Evolutionary conservation across 2,329 filamentous ascomycete genomes (phyloP).

Genomic region (Botrytis medusae): DNA sequence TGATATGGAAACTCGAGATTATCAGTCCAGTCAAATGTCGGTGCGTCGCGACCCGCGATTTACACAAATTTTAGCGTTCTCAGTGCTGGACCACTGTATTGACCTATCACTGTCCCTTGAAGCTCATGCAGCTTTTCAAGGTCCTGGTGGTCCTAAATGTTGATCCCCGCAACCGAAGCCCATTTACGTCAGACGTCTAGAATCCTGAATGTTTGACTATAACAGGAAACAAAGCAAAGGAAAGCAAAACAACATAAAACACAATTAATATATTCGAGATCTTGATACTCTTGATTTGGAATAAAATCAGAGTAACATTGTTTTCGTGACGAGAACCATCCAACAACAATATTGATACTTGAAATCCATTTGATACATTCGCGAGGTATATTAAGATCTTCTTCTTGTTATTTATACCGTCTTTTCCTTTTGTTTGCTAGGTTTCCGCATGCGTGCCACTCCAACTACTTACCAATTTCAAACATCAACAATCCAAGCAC

Average conservation of each 20-base stretch:
- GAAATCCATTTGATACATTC: neutral
- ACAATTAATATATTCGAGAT: neutral
- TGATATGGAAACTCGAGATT: neutral
- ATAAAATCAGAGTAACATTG: neutral
- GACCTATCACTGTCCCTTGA: conserved; percentile 12
- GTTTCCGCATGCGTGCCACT: conserved; percentile 11
- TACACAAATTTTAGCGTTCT: conserved; percentile 14
- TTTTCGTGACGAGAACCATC: neutral
- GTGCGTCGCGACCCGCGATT: conserved; percentile 14
- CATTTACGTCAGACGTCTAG: conserved; percentile 18
- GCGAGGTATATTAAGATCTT: neutral
- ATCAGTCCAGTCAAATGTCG: conserved; percentile 3
- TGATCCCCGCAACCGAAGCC: conserved; percentile 8
- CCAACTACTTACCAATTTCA: neutral
- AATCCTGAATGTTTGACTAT: conserved; percentile 5
- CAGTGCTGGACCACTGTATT: neutral
- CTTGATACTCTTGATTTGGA: neutral
- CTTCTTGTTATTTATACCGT: neutral
- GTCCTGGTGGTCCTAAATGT: neutral
- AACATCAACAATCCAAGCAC: neutral
- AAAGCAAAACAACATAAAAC: neutral
- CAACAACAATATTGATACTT: neutral
- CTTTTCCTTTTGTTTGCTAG: neutral
- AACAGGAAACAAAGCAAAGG: neutral
- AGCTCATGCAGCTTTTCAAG: neutral